Evolutionary conservation across 768 basidiomycete genomes (phyloP), one percentile per base, ranked within the genome.

Genomic region (Paxillus rubicundulus): DNA sequence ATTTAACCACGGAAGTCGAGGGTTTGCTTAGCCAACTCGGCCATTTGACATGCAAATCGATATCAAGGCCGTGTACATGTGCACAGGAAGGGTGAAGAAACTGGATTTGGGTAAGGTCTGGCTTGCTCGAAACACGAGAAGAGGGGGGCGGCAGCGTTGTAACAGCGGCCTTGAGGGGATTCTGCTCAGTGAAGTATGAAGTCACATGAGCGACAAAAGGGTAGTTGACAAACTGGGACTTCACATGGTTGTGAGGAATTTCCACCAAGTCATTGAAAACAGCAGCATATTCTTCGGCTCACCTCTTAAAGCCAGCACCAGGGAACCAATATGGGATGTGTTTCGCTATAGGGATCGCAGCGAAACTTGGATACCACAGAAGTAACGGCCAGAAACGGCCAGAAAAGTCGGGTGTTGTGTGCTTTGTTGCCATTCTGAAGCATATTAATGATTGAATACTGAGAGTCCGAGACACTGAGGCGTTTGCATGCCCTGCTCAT

Each of bases 311-410:
- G 2, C 45, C 47, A 2, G 58, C 60, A 16, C 60, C 56, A 5
- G 63, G 63, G 9, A 62, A 8, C 63, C 62, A 64, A 2, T 53
- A 56, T 0, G 63, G 63, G 13, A 64, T 32, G 20, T 66, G 59
- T 39, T 51, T 66, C 49, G 68, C 67, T 68, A 34, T 4, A 24
- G 43, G 47, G 7, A 6, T 18, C 20, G 12, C n/a, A 39, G 17
- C 2, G 9, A 2, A 13, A 8, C 2, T 21, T 14, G 7, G 32
- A 21, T 30, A 2, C 14, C 12, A 20, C 1, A 16, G 14, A 24
- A 30, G 42, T 2, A 34, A 12, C 8, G 16, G 24, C 24, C 10
- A 0, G 33, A n/a, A n/a, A n/a, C n/a, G n/a, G n/a, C n/a, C n/a
- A n/a, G n/a, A n/a, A n/a, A n/a, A n/a, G n/a, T n/a, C n/a, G n/a